Evolutionary conservation across 202 grass and related monocot species (phyloP).

Genomic region (Thinopyrum obtusiflorum): DNA sequence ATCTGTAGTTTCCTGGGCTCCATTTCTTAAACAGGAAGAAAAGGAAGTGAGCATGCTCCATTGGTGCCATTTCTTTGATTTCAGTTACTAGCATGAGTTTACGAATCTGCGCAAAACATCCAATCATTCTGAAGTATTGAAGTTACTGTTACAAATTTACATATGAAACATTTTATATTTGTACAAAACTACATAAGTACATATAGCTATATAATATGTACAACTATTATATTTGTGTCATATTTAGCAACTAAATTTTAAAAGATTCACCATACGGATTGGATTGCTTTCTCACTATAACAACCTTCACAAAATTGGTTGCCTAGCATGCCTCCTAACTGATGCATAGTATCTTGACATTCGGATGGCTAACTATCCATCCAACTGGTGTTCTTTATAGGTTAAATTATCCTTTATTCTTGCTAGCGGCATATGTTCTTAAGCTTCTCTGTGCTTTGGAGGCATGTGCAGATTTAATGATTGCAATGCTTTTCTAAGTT

Average conservation of each 20-base stretch:
- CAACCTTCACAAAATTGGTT: slow-evolving; percentile 13
- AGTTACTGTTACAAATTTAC: neutral
- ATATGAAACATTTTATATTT: neutral
- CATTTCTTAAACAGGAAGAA: slow-evolving; percentile 27
- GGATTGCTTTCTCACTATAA: slow-evolving; percentile 28
- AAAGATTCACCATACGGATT: neutral
- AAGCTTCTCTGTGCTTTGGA: slow-evolving; percentile 40
- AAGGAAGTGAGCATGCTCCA: neutral
- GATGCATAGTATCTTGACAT: slow-evolving; percentile 29
- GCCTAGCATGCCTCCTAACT: slow-evolving; percentile 10
- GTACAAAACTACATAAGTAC: neutral
- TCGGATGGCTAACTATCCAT: slow-evolving; percentile 26
- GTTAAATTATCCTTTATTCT: slow-evolving; percentile 36
- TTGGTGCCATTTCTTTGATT: neutral
- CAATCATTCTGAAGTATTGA: neutral
- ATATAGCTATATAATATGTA: slow-evolving; percentile 15
- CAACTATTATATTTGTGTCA: slow-evolving; percentile 21
- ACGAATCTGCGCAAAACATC: neutral
- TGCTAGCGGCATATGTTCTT: slow-evolving; percentile 40
- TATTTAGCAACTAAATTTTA: slow-evolving; percentile 1
- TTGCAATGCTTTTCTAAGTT: slow-evolving; percentile 28
- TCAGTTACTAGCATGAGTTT: slow-evolving; percentile 6
- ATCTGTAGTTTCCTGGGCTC: slow-evolving; percentile 20
- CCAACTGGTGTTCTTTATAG: slow-evolving; percentile 37
- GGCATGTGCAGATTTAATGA: slow-evolving; percentile 29